Percentiles rank a stretch among this genome's conserved stretches.
Evolutionary conservation across 1,284 basidiomycete genomes (phyloP).

Genomic region (Ganoderma multipileum): DNA sequence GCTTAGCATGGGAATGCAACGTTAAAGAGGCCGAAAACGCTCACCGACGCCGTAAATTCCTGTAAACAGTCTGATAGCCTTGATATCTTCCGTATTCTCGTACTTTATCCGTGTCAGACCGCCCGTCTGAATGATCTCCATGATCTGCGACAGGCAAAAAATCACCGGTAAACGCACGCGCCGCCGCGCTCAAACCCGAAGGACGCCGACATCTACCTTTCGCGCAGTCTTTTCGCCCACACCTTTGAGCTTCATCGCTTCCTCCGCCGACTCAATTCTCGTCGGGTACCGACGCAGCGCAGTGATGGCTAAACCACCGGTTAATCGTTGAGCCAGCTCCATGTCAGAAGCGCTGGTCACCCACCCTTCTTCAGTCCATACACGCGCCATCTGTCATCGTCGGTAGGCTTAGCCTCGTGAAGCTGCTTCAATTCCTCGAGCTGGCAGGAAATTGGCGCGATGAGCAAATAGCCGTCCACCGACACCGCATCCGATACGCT

Average conservation of each 20-base stretch:
- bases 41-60: constrained; percentile 88
- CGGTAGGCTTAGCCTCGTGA: constrained; percentile 60
- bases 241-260: constrained; percentile 70
- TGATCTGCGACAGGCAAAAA: constrained; percentile 57
- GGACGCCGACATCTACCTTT: constrained; percentile 57
- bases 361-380: constrained; percentile 68
- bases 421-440: constrained; percentile 66
- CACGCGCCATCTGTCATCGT: constrained; percentile 69
- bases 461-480: background rate
- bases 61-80: constrained; percentile 62
- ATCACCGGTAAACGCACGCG: background rate
- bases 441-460: constrained; percentile 43
- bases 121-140: constrained; percentile 80
- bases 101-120: constrained; percentile 64
- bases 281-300: constrained; percentile 56
- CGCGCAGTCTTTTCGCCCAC: constrained; percentile 79
- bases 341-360: constrained; percentile 13
- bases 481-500: background rate
- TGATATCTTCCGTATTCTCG: constrained; percentile 67
- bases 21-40: constrained; percentile 32
- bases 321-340: background rate
- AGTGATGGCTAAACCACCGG: constrained; percentile 13
- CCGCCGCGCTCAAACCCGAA: background rate
- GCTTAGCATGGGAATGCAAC: background rate
- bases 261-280: constrained; percentile 65